Percentiles rank a stretch among this genome's conserved stretches.
Evolutionary conservation across 1,139 yeast species (phyloP).

Genomic region (Blastobotrys indianensis): DNA sequence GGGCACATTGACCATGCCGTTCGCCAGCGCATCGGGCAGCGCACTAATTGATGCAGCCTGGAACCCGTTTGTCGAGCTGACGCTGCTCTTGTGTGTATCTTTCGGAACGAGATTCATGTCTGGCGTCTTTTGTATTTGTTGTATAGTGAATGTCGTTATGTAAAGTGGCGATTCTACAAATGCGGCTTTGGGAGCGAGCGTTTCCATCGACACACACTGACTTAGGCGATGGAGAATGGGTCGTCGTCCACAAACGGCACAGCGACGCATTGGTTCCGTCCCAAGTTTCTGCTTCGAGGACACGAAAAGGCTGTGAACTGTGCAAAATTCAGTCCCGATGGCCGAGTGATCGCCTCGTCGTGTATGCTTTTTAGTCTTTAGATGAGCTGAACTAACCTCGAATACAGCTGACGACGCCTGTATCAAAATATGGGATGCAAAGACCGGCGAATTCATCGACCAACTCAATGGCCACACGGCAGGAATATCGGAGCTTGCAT

Average conservation of each 20-base stretch:
- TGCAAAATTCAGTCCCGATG: constrained; percentile 45
- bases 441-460: constrained; percentile 33
- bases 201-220: too few relatives aligned
- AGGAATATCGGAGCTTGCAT: constrained; percentile 66
- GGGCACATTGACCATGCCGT: constrained; percentile 20
- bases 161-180: too few relatives aligned
- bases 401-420: constrained; percentile 37
- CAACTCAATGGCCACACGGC: constrained; percentile 55
- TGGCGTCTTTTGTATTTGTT: too few relatives aligned
- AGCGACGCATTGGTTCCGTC: constrained; percentile 1
- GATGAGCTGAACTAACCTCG: too few relatives aligned
- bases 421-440: constrained; percentile 41
- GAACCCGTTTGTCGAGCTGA: too few relatives aligned
- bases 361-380: constrained; percentile 18
- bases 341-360: constrained; percentile 53
- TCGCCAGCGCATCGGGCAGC: constrained; percentile 28
- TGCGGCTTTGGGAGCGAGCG: too few relatives aligned
- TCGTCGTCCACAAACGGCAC: too few relatives aligned
- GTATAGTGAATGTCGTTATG: too few relatives aligned
- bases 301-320: constrained; percentile 10
- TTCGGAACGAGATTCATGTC: too few relatives aligned
- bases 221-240: too few relatives aligned
- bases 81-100: too few relatives aligned
- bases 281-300: constrained; percentile 2
- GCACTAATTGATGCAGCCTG: constrained; percentile 23